Evolutionary conservation across 148 eudicot species (phyloP), one percentile per base, ranked within the genome.

Genomic region (Amaranthus palmeri): DNA sequence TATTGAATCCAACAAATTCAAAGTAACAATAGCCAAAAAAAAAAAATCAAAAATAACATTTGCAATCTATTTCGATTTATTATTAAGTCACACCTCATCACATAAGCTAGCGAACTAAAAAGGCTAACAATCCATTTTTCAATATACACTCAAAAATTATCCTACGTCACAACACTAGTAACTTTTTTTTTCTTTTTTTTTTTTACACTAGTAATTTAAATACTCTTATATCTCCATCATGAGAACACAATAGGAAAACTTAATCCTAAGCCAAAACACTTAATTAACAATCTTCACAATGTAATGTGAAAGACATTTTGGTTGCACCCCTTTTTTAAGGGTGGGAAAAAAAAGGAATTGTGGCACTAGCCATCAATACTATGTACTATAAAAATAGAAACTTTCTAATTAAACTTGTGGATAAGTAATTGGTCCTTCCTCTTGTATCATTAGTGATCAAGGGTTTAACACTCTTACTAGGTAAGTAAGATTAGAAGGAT

Each of bases 201-300:
- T n/a, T 12, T n/a, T 25, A 45, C 11, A 63, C 2, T 2, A 64
- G 17, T n/a, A 8, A 6, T 4, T 59, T 18, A 25, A 5, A 15
- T 18, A 41, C 65, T 55, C 13, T 18, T 0, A 51, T 13, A 0
- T 41, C 45, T 4, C 71, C 56, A 47, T 18, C 11, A 66, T 50
- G 41, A 65, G 17, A 55, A 17, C 17, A 54, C 70, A 68, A 61
- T 42, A 44, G 11, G 54, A 61, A 48, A 49, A 53, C 14, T 67
- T 69, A 61, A 41, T 71, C 43, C 36, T 52, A 67, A 41, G 43
- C 69, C 56, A 57, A 55, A 13, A 68, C 60, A 71, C 3, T 18
- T 42, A 50, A 25, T 25, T 25, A 70, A 9, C 57, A 25, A 69
- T 17, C 56, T 14, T 71, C 47, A 56, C 4, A 25, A 48, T 71